phyloP scores from a whole-genome alignment of 768 basidiomycete species.

The Gymnopilus junonius region DNA sequence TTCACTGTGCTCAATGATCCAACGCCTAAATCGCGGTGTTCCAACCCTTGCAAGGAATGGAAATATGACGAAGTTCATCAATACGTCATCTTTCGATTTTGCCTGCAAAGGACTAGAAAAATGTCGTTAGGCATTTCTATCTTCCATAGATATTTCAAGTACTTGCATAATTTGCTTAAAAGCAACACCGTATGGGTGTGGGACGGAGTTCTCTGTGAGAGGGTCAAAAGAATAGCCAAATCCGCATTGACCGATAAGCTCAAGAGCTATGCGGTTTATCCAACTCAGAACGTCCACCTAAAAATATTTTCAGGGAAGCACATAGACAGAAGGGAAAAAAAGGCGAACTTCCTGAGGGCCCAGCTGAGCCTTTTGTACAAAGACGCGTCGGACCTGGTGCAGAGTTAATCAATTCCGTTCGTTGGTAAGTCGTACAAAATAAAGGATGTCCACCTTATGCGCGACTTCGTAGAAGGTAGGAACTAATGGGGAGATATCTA shows the following conservation, averaged over 20 bases:
- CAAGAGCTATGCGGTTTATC: constrained; percentile 49
- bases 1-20: constrained; percentile 38
- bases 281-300: constrained; percentile 42
- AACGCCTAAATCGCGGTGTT: constrained; percentile 35
- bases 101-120: constrained; percentile 11
- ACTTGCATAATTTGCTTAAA: constrained; percentile 32
- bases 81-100: constrained; percentile 11
- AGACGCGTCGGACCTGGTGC: constrained; percentile 30
- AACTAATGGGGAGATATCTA: constrained; percentile 24
- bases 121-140: neutral
- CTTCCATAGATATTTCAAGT: no score
- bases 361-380: constrained; percentile 29
- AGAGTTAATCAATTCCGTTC: neutral
- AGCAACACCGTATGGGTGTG: constrained; percentile 35
- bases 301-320: neutral
- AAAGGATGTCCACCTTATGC: constrained; percentile 24
- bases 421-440: neutral
- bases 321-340: neutral
- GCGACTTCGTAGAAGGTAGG: constrained; percentile 39
- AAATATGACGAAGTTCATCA: constrained; percentile 14
- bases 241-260: constrained; percentile 54
- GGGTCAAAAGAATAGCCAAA: constrained; percentile 50
- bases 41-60: constrained; percentile 26
- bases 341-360: constrained; percentile 34
- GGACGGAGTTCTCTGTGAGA: constrained; percentile 33